Conservation (phyloP, 1,284 basidiomycete species). For the Tranzscheliella williamsii region DNA sequence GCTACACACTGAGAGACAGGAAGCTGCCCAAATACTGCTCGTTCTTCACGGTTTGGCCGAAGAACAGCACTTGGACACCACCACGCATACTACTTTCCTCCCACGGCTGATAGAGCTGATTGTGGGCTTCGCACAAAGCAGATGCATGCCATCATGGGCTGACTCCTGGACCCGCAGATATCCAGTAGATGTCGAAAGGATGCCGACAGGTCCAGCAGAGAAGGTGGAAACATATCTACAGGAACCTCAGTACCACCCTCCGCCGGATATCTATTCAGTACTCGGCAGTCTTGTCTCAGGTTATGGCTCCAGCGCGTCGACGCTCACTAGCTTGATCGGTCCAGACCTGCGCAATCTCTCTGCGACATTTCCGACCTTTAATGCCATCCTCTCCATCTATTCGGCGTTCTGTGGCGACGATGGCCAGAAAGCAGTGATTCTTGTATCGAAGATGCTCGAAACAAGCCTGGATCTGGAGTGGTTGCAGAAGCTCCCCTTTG, state of each 20-base stretch:
- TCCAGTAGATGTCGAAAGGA: too few species aligned
- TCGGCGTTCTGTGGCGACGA: conserved; percentile 4
- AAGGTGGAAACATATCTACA: too few species aligned
- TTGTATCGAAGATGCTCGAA: conserved; percentile 65
- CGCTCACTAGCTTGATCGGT: too few species aligned
- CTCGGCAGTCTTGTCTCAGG: too few species aligned
- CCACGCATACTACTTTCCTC: neutral
- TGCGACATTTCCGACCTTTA: neutral
- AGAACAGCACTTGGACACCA: neutral
- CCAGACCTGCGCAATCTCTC: neutral
- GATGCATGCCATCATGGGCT: too few species aligned
- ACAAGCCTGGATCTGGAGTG: conserved; percentile 65
- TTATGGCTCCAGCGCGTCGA: too few species aligned
- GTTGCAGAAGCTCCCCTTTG: conserved; percentile 68
- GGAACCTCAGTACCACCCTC: too few species aligned
- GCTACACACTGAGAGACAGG: too few species aligned
- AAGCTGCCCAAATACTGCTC: neutral
- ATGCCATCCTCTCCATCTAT: neutral
- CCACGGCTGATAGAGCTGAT: neutral
- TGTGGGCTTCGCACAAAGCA: neutral
- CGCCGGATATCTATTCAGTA: too few species aligned
- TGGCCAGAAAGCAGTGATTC: too few species aligned
- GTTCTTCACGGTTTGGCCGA: neutral
- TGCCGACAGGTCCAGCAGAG: too few species aligned
- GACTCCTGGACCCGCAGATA: too few species aligned